Evolutionary conservation across 2,329 filamentous ascomycete species (phyloP), one percentile per base, ranked within the genome.

Genomic region (Apiospora aurea): DNA sequence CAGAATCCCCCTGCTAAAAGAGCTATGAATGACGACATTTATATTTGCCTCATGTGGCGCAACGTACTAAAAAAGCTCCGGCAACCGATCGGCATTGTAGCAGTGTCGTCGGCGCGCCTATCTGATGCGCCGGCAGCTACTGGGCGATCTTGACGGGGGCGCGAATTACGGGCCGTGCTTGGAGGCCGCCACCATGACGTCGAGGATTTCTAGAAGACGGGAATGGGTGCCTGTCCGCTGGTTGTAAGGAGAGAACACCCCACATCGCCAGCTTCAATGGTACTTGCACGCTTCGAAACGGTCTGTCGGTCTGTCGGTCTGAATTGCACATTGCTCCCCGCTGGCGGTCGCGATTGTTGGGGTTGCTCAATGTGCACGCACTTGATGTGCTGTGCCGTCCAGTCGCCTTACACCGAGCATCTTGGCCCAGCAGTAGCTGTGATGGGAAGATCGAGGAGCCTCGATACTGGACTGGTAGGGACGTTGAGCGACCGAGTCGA

Each of bases 151-250:
- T n/a, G 57, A 34, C 34, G 34, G 57, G 34, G 34, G 18, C 4
- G 11, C 34, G 34, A 13, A n/a, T n/a, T 41, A n/a, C 57, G 34
- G 57, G 57, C 57, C 57, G 57, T 41, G 34, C 18, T 41, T 8
- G 57, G 16, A 41, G 13, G 5, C 34, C 57, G 57, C 57, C 57
- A 64, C 18, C 57, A 64, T 64, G 57, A 64, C 57, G 57, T 64
- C 34, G 57, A 24, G 34, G 34, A 64, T 41, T 8, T n/a, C 57
- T 18, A 34, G 57, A 41, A n/a, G 34, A 41, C 34, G 41, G 57
- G 41, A 64, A 38, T 38, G 34, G 24, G 57, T 34, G 57, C 21
- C 21, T 64, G 57, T n/a, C 29, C 34, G 34, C 18, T 64, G 34
- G 10, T 7, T n/a, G 29, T 7, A 41, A 41, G 57, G 7, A 64